Evolutionary conservation across 2,329 filamentous ascomycete species (phyloP).

Genomic region (Clarireedia paspali): DNA sequence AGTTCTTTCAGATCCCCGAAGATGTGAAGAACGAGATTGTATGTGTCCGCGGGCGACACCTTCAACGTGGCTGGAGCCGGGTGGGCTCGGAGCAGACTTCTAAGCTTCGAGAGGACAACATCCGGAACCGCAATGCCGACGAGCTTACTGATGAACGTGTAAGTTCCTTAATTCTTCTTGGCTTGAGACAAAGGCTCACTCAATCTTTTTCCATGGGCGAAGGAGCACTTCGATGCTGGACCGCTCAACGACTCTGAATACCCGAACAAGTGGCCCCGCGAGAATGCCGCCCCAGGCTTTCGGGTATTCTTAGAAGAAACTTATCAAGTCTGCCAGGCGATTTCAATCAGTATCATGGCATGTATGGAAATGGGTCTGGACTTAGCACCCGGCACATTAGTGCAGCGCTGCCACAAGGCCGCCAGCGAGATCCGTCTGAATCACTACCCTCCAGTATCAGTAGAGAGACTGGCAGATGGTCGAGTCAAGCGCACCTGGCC

Average conservation of each 20-base stretch:
- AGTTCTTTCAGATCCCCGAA: too few relatives aligned
- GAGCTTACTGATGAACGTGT: neutral
- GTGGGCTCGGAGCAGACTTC: too few relatives aligned
- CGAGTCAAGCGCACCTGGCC: constrained; percentile 22
- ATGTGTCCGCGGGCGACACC: too few relatives aligned
- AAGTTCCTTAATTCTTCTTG: neutral
- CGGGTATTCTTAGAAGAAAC: constrained; percentile 38
- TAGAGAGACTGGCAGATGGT: constrained; percentile 22
- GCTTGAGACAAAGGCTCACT: neutral
- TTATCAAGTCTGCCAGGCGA: constrained; percentile 26
- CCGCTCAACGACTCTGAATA: constrained; percentile 2
- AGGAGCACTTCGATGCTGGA: constrained; percentile 13
- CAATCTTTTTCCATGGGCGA: neutral
- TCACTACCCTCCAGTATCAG: constrained; percentile 32
- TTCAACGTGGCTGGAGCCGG: too few relatives aligned
- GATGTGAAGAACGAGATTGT: too few relatives aligned
- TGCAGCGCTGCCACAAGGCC: neutral
- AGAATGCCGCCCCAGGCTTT: constrained; percentile 35
- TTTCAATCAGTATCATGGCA: constrained; percentile 4
- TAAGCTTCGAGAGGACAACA: neutral
- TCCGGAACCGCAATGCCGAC: neutral
- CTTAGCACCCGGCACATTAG: constrained; percentile 2
- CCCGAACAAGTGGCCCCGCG: constrained; percentile 39
- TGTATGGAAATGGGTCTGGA: constrained; percentile 6
- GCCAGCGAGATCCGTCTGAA: constrained; percentile 31